A percentile compares a stretch with the other conserved stretches of the same genome.
Evolutionary conservation across 73 alveolate species (phyloP).

Genomic region (Loxodes magnus): DNA sequence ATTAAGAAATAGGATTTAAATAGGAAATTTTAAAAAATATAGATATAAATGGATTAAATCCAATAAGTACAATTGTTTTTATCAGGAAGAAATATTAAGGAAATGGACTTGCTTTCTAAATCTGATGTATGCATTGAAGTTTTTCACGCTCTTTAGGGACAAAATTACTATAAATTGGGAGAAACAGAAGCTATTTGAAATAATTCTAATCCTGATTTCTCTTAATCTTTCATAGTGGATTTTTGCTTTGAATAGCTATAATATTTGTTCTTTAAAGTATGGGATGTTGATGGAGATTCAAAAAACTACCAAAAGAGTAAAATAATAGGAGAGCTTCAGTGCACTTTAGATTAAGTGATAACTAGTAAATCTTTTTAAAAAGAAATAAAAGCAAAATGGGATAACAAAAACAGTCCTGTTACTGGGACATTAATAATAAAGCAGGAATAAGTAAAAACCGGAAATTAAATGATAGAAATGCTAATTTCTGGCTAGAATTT

Average conservation of each 20-base stretch:
- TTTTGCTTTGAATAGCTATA: constrained; percentile 45
- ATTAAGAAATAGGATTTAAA: too few species aligned
- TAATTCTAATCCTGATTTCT: constrained; percentile 66
- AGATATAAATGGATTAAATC: too few species aligned
- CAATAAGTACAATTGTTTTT: constrained; percentile 36
- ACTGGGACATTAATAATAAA: constrained; percentile 18
- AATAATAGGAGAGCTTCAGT: constrained; percentile 22
- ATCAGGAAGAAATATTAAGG: constrained; percentile 41
- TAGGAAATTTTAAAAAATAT: too few species aligned
- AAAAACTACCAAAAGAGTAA: background rate
- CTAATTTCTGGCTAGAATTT: background rate
- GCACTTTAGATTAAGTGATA: constrained; percentile 18
- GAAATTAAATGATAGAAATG: background rate
- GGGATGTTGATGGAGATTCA: constrained; percentile 14
- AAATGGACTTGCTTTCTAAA: constrained; percentile 34
- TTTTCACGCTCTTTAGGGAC: background rate
- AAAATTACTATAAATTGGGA: constrained; percentile 30
- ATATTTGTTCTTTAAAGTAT: constrained; percentile 14
- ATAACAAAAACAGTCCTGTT: constrained; percentile 1
- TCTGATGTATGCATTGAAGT: constrained; percentile 47
- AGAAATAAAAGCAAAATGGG: background rate
- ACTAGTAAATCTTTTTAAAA: constrained; percentile 19
- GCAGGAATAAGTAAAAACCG: constrained; percentile 16
- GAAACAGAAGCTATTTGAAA: constrained; percentile 47
- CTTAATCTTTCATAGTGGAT: constrained; percentile 28